Conservation (phyloP, 805 yeast species). For the Sungouiozyma ichnusensis region DNA sequence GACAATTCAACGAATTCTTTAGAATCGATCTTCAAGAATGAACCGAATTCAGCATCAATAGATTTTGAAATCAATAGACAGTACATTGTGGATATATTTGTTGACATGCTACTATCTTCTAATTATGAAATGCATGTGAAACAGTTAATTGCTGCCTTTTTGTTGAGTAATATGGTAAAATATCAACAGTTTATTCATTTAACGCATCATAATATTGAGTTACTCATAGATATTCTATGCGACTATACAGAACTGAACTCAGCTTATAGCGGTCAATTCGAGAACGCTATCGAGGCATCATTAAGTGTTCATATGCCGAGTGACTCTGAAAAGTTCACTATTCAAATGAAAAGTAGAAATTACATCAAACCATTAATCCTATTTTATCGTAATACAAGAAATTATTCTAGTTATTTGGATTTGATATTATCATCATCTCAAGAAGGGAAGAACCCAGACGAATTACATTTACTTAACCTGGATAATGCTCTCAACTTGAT, state of each 20-base stretch:
- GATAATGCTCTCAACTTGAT: neutral
- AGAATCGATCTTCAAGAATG: neutral
- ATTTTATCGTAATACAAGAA: conserved; percentile 12
- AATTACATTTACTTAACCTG: neutral
- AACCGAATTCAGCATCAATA: conserved; percentile 6
- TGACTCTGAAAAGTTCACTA: conserved; percentile 35
- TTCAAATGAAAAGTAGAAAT: conserved; percentile 15
- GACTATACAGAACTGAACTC: conserved; percentile 23
- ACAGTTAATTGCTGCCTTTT: conserved; percentile 48
- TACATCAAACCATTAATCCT: conserved; percentile 17
- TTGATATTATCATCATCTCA: neutral
- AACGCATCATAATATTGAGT: conserved; percentile 46
- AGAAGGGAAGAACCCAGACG: neutral
- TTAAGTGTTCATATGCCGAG: conserved; percentile 56
- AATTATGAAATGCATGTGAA: conserved; percentile 18
- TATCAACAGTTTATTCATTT: conserved; percentile 73
- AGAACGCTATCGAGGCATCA: conserved; percentile 64
- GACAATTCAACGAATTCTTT: neutral
- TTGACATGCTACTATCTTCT: conserved; percentile 41
- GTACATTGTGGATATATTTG: conserved; percentile 59
- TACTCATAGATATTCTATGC: conserved; percentile 43
- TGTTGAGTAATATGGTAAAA: conserved; percentile 75
- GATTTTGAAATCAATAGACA: conserved; percentile 49
- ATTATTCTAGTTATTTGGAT: conserved; percentile 2
- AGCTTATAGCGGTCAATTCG: conserved; percentile 44